Evolutionary conservation across 805 yeast genomes (phyloP).

Genomic region (Pichia exigua): DNA sequence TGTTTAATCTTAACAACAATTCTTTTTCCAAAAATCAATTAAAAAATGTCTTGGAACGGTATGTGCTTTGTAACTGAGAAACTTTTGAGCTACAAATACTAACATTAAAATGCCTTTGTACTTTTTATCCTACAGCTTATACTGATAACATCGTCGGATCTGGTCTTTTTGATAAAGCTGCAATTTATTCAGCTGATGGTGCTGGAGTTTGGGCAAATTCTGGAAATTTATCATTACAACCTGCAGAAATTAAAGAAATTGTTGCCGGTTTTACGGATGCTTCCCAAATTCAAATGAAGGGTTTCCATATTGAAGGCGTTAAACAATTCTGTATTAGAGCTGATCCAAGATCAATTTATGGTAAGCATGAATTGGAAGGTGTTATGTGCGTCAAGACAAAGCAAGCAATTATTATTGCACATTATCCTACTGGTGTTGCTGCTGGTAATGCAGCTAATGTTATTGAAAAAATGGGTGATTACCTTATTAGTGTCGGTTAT

Average conservation of each 20-base stretch:
- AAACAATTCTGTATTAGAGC: slow-evolving; percentile 86
- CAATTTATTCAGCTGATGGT: slow-evolving; percentile 89
- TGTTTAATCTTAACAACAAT: too few species aligned
- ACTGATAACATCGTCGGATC: slow-evolving; percentile 88
- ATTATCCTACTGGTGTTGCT: slow-evolving; percentile 83
- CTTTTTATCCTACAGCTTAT: slow-evolving; percentile 51
- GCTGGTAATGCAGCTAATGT: slow-evolving; percentile 94
- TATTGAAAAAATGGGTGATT: slow-evolving; percentile 93
- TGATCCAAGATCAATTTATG: slow-evolving; percentile 89
- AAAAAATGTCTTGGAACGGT: slow-evolving; percentile 30
- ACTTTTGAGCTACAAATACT: neutral
- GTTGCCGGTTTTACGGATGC: slow-evolving; percentile 80
- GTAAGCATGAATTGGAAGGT: slow-evolving; percentile 85
- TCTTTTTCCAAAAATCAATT: neutral
- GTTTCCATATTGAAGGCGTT: slow-evolving; percentile 76
- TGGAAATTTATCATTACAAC: slow-evolving; percentile 53
- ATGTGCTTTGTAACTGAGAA: slow-evolving; percentile 10
- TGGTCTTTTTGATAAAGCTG: slow-evolving; percentile 85
- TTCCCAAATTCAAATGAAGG: slow-evolving; percentile 69
- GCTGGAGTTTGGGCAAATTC: slow-evolving; percentile 92
- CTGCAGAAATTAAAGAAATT: slow-evolving; percentile 63
- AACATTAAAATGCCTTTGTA: neutral
- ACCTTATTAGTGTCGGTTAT: slow-evolving; percentile 80
- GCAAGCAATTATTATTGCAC: slow-evolving; percentile 90
- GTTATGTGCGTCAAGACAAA: slow-evolving; percentile 85